These are phyloP conservation scores for Xylariaceae sp. DNA, from an alignment of 2,329 filamentous ascomycete species.

Conservation along the genomic window DNA sequence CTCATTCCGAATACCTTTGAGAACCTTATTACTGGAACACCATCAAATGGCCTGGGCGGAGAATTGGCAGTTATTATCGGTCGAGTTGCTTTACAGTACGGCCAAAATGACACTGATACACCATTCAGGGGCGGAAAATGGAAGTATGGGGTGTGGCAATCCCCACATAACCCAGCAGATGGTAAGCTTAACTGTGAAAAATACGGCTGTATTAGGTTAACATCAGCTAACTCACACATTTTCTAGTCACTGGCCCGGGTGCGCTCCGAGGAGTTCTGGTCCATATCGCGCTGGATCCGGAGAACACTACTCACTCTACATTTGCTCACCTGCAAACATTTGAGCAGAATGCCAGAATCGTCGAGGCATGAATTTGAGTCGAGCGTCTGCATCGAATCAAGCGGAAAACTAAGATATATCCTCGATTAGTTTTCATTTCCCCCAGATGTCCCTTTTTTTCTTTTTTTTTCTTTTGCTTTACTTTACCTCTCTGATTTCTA, in stretches of 20 bases:
- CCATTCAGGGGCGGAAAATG: slow-evolving; percentile 13
- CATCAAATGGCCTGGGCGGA: slow-evolving; percentile 12
- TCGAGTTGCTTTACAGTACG: slow-evolving; percentile 19
- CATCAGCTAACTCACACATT: no score
- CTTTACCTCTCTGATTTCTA: no score
- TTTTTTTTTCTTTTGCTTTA: no score
- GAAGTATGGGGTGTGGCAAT: slow-evolving; percentile 2
- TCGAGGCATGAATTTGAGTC: no score
- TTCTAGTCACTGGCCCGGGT: slow-evolving; percentile 1
- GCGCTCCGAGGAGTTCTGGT: slow-evolving; percentile 16
- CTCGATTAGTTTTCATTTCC: no score
- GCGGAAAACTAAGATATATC: no score
- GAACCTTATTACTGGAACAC: slow-evolving; percentile 1
- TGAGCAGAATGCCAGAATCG: no score
- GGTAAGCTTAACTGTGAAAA: background rate
- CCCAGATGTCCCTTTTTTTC: no score
- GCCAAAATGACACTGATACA: slow-evolving; percentile 3
- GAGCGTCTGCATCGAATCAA: no score
- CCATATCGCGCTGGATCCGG: slow-evolving; percentile 12
- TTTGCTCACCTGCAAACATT: slow-evolving; percentile 5
- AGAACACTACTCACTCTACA: slow-evolving; percentile 4
- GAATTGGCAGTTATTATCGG: slow-evolving; percentile 15
- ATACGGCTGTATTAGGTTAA: background rate
- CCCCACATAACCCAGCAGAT: background rate
- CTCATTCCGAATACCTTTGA: slow-evolving; percentile 13